Conservation (phyloP, 1,139 yeast genomes). For the Hyphopichia burtonii region DNA sequence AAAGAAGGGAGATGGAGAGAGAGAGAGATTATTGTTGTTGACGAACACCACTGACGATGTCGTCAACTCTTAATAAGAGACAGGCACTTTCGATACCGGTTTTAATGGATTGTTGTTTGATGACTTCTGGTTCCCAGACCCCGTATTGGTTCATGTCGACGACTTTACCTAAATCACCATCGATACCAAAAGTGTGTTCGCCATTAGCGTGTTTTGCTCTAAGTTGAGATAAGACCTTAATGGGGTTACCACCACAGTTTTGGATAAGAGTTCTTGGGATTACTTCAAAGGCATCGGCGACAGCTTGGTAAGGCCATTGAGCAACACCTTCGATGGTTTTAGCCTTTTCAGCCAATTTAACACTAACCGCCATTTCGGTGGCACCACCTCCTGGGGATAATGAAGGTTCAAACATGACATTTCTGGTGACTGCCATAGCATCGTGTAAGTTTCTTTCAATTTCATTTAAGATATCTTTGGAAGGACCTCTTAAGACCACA, state of each 20-base stretch:
- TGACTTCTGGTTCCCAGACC: constrained; percentile 98
- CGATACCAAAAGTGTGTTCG: constrained; percentile 80
- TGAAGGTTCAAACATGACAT: constrained; percentile 92
- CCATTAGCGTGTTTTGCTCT: constrained; percentile 98
- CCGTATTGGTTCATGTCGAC: constrained; percentile 96
- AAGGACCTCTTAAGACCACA: constrained; percentile 88
- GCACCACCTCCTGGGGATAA: constrained; percentile 99
- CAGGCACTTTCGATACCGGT: constrained; percentile 98
- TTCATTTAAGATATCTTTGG: constrained; percentile 94
- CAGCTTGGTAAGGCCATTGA: constrained; percentile 99
- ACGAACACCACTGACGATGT: constrained; percentile 94
- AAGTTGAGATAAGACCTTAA: constrained; percentile 81
- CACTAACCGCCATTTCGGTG: constrained; percentile 97
- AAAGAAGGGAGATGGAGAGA: no score
- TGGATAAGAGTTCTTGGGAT: constrained; percentile 96
- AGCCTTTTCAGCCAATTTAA: constrained; percentile 84
- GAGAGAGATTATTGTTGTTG: constrained; percentile 18
- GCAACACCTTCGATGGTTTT: constrained; percentile 91
- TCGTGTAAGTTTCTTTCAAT: constrained; percentile 96
- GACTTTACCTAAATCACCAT: constrained; percentile 91
- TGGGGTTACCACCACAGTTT: constrained; percentile 97
- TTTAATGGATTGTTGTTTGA: constrained; percentile 93
- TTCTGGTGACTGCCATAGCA: constrained; percentile 97
- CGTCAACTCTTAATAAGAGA: constrained; percentile 90
- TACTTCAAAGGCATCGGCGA: constrained; percentile 97